Evolutionary conservation across 2,329 filamentous ascomycete species (phyloP), one percentile per base, ranked within the genome.

Genomic region (Dothiorella sarmentorum): DNA sequence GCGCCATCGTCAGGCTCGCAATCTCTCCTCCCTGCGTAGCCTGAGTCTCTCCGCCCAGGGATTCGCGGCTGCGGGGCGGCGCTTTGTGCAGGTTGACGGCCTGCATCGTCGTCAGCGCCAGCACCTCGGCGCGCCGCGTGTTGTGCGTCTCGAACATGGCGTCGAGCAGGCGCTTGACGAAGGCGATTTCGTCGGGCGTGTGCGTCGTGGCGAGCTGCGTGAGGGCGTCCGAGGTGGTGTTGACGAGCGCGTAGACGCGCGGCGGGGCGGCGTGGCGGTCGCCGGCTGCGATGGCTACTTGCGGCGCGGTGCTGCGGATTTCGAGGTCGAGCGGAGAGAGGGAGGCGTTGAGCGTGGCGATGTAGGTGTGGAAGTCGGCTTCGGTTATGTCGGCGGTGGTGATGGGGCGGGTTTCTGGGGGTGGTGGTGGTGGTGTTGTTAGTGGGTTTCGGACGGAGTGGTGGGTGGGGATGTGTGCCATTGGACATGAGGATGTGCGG

Each of bases 121-220:
- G 87, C 24, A 91, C 83, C 73, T 99, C 93, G 67, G 86, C 84
- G n/a, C 85, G 80, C 7, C 79, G 81, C 0, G 86, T 90, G 69
- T 97, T 97, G 76, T 91, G 86, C 18, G 84, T 88, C 63, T 95
- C 90, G 69, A 97, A 99, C 84, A 99, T 96, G 65, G 83, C 85
- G 71, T 97, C 92, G 0, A 99, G 82, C 3, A 97, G 72, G 7
- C 94, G 82, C 74, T 95, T 94, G 57, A 97, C 84, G 70, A 91
- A 99, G 0, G 89, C 85, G 29, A 97, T 89, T 76, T 97, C 92
- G 64, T 96, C 91, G 0, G 90, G 78, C 7, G 81, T 83, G 69
- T 89, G 89, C 0, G 84, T 85, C 0, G 94, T 97, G 2, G 92
- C 91, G 37, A 97, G 81, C 68, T 97, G 93, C 0, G 91, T 95